Evolutionary conservation across 2,329 filamentous ascomycete species (phyloP).

Genomic region (Tolypocladium pustulatum): DNA sequence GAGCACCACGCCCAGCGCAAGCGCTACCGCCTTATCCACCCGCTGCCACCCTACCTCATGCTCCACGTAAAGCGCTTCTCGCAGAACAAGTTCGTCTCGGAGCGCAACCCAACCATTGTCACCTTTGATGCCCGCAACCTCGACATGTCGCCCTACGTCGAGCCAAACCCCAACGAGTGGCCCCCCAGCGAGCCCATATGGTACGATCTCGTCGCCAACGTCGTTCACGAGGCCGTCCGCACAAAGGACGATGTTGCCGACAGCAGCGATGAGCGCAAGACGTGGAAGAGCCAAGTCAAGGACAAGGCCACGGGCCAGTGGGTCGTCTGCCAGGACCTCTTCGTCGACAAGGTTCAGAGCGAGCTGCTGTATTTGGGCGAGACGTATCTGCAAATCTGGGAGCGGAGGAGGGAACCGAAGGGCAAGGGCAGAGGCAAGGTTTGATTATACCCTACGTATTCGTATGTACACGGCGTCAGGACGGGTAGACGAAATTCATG

Average conservation of each 20-base stretch:
- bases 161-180: conserved; percentile 67
- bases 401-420: conserved; percentile 55
- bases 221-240: conserved; percentile 76
- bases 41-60: conserved; percentile 79
- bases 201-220: conserved; percentile 94
- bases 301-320: conserved; percentile 77
- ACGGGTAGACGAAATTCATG: not conserved
- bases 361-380: conserved; percentile 90
- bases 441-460: not conserved
- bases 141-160: conserved; percentile 83
- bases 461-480: not conserved
- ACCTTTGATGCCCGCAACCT: conserved; percentile 80
- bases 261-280: conserved; percentile 75
- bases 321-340: conserved; percentile 90
- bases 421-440: conserved; percentile 22
- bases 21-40: conserved; percentile 81
- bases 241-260: conserved; percentile 77
- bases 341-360: conserved; percentile 77
- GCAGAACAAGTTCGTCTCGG: conserved; percentile 90
- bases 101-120: conserved; percentile 96
- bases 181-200: conserved; percentile 72
- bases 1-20: conserved; percentile 83
- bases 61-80: conserved; percentile 98
- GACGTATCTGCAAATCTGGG: conserved; percentile 94
- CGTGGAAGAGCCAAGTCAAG: conserved; percentile 86